Evolutionary conservation across 2,329 filamentous ascomycete genomes (phyloP).

Genomic region (Rhinocladiella mackenziei): DNA sequence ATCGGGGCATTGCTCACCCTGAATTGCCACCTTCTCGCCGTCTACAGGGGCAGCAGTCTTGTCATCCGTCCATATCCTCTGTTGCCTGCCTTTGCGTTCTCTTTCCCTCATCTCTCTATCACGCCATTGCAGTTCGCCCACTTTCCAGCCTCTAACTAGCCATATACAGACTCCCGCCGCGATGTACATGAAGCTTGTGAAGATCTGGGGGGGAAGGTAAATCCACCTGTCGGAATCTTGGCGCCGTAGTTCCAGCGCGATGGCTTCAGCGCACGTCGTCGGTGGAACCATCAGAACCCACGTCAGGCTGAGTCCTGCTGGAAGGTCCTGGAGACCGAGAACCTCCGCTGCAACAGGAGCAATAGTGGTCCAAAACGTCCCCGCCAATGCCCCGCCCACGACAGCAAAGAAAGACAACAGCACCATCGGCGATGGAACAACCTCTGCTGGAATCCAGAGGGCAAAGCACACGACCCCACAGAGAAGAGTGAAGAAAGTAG

Average conservation of each 20-base stretch:
- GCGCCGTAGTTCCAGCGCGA: slow-evolving; percentile 56
- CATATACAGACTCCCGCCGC: slow-evolving; percentile 49
- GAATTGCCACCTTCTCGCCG: not conserved
- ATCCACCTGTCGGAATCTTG: slow-evolving; percentile 29
- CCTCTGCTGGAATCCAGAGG: slow-evolving; percentile 59
- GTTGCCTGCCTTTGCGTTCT: slow-evolving; percentile 5
- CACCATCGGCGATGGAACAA: slow-evolving; percentile 43
- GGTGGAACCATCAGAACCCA: slow-evolving; percentile 57
- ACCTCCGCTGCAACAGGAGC: slow-evolving; percentile 59
- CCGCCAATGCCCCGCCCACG: slow-evolving; percentile 55
- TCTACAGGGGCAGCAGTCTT: slow-evolving; percentile 5
- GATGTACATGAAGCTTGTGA: slow-evolving; percentile 60
- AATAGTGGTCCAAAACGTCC: slow-evolving; percentile 58
- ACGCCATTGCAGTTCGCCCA: slow-evolving; percentile 33
- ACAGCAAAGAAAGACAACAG: slow-evolving; percentile 58
- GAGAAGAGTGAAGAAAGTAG: slow-evolving; percentile 51
- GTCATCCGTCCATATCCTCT: slow-evolving; percentile 11
- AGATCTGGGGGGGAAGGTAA: slow-evolving; percentile 48
- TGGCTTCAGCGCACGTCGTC: slow-evolving; percentile 49
- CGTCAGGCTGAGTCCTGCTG: slow-evolving; percentile 54
- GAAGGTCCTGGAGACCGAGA: slow-evolving; percentile 56
- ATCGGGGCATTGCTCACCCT: not conserved
- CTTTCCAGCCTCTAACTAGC: slow-evolving; percentile 41
- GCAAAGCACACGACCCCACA: slow-evolving; percentile 57
- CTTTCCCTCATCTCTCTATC: slow-evolving; percentile 7